phyloP scores from a whole-genome alignment of 2,329 filamentous ascomycete genomes.

The Aspergillus sp. region DNA sequence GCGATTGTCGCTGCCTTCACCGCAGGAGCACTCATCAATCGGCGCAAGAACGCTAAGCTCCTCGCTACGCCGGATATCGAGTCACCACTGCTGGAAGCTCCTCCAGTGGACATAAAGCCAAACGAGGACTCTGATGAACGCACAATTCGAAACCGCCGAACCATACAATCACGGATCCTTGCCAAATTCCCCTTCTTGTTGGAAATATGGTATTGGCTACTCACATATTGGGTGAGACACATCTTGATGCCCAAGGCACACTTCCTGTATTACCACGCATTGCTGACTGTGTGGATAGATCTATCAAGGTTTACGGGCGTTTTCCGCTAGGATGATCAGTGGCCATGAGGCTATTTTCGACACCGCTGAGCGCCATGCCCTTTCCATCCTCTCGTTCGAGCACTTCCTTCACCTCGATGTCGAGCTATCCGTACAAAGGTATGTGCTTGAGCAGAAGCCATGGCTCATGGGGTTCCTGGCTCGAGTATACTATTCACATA shows the following conservation, averaged over 20 bases:
- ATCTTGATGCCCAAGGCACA: not conserved
- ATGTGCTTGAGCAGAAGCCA: slow-evolving; percentile 39
- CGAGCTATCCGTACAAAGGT: slow-evolving; percentile 45
- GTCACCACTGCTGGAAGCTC: slow-evolving; percentile 16
- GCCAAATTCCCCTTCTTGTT: slow-evolving; percentile 33
- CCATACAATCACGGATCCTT: slow-evolving; percentile 26
- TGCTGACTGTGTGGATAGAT: slow-evolving; percentile 24
- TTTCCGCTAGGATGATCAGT: slow-evolving; percentile 46
- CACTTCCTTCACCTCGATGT: slow-evolving; percentile 41
- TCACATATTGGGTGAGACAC: slow-evolving; percentile 35
- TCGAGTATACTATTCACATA: slow-evolving; percentile 52
- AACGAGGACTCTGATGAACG: not conserved
- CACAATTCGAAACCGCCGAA: slow-evolving; percentile 8
- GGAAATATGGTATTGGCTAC: slow-evolving; percentile 38
- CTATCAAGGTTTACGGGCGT: slow-evolving; percentile 49
- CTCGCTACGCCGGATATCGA: slow-evolving; percentile 15
- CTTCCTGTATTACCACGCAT: not conserved
- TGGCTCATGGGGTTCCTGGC: slow-evolving; percentile 46
- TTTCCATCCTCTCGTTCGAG: slow-evolving; percentile 46
- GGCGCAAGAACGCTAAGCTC: slow-evolving; percentile 9
- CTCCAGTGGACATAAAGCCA: slow-evolving; percentile 9
- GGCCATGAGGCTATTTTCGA: slow-evolving; percentile 43
- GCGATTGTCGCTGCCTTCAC: slow-evolving; percentile 20
- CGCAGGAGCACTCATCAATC: slow-evolving; percentile 18
- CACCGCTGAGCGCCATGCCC: slow-evolving; percentile 43